These are phyloP conservation scores for Symbiodinium pilosum DNA, from an alignment of 73 alveolate species.

Conservation along the genomic window DNA sequence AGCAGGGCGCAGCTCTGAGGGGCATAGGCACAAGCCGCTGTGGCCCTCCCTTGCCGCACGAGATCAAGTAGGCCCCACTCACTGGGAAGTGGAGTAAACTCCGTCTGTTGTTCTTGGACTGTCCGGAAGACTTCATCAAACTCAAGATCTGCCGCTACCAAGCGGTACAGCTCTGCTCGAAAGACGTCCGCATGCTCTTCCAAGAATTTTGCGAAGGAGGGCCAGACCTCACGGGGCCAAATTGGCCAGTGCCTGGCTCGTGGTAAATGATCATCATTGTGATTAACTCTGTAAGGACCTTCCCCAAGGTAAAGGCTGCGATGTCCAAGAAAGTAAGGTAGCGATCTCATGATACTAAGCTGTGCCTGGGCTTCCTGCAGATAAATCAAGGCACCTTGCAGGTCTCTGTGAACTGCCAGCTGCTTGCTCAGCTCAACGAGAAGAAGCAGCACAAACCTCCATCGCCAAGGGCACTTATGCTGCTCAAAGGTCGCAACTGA, in stretches of 20 bases:
- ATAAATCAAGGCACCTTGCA: neutral
- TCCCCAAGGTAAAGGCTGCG: slow-evolving; percentile 24
- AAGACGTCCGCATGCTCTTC: slow-evolving; percentile 21
- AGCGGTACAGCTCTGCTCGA: slow-evolving; percentile 16
- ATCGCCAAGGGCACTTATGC: slow-evolving; percentile 61
- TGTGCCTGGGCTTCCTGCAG: slow-evolving; percentile 26
- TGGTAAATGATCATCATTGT: slow-evolving; percentile 31
- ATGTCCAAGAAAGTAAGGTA: slow-evolving; percentile 29
- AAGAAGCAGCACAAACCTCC: slow-evolving; percentile 60
- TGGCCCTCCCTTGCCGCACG: slow-evolving; percentile 44
- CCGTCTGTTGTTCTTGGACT: slow-evolving; percentile 68
- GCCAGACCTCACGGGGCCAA: slow-evolving; percentile 66
- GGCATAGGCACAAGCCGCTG: slow-evolving; percentile 53
- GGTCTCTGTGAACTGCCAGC: neutral
- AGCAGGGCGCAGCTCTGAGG: slow-evolving; percentile 52
- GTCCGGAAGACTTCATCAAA: slow-evolving; percentile 48
- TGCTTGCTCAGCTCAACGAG: slow-evolving; percentile 31
- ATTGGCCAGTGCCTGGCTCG: slow-evolving; percentile 46
- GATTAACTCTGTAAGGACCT: slow-evolving; percentile 41
- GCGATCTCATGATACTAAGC: neutral
- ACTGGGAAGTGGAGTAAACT: slow-evolving; percentile 43
- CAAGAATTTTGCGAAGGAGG: slow-evolving; percentile 34
- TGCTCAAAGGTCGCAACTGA: neutral
- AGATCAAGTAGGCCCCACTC: slow-evolving; percentile 84
- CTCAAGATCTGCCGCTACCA: slow-evolving; percentile 24